phyloP scores from a whole-genome alignment of 371 early-diverging fungal species.

The Syncephalastrum monosporum region DNA sequence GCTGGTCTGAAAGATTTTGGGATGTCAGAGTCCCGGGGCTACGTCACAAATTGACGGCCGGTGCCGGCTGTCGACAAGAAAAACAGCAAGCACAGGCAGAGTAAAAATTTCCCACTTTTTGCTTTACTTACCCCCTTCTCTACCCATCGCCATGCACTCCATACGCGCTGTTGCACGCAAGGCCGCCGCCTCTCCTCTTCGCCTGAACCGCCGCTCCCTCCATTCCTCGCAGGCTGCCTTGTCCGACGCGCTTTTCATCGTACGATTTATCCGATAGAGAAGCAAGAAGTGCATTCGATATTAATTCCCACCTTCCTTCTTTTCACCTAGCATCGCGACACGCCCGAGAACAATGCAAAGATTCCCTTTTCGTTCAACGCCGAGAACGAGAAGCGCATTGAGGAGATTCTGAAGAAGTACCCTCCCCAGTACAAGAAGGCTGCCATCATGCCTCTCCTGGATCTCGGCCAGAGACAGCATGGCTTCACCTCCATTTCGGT shows the following conservation, averaged over 20 bases:
- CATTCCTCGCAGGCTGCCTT: constrained; percentile 45
- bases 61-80: constrained; percentile 5
- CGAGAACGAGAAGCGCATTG: constrained; percentile 80
- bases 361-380: constrained; percentile 85
- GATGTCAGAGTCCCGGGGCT: too few species aligned
- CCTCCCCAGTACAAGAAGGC: constrained; percentile 98
- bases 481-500: constrained; percentile 92
- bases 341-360: constrained; percentile 85
- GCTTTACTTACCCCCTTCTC: constrained; percentile 6
- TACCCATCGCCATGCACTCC: constrained; percentile 30
- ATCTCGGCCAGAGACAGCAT: constrained; percentile 94
- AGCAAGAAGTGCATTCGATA: background rate
- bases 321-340: constrained; percentile 79
- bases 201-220: constrained; percentile 48
- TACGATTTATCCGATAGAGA: constrained; percentile 23
- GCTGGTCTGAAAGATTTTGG: too few species aligned
- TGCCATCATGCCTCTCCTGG: constrained; percentile 94
- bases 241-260: constrained; percentile 74
- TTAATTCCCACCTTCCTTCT: constrained; percentile 10
- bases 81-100: constrained; percentile 7
- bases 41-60: too few species aligned
- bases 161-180: constrained; percentile 46
- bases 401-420: constrained; percentile 90
- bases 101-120: constrained; percentile 11
- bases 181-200: constrained; percentile 27